These are phyloP conservation scores for Epichloe gansuensis DNA, from an alignment of 2,329 filamentous ascomycete species.

Conservation along the genomic window DNA sequence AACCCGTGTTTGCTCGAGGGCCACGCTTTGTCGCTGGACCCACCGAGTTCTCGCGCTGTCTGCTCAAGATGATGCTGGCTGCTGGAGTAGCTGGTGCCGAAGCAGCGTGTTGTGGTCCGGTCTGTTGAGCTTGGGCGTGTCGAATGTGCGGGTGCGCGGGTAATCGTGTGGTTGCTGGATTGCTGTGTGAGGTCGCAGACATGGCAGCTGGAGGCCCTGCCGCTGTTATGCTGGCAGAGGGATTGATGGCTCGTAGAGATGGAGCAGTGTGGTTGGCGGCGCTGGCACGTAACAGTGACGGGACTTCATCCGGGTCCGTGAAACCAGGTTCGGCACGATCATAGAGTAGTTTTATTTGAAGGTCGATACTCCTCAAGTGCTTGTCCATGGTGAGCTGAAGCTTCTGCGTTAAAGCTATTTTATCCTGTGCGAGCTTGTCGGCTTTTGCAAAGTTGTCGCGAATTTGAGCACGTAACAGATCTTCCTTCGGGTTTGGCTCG, in stretches of 20 bases:
- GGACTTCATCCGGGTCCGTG: conserved; percentile 48
- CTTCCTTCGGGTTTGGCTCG: conserved; percentile 62
- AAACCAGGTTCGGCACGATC: conserved; percentile 50
- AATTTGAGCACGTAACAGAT: conserved; percentile 51
- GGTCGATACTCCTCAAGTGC: conserved; percentile 48
- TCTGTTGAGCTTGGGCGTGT: conserved; percentile 34
- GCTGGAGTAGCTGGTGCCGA: conserved; percentile 49
- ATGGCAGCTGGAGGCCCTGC: conserved; percentile 15
- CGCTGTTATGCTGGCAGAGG: conserved; percentile 23
- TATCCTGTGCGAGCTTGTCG: conserved; percentile 61
- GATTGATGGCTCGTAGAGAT: conserved; percentile 29
- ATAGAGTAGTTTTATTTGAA: conserved; percentile 48
- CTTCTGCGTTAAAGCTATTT: conserved; percentile 56
- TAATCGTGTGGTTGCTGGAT: conserved; percentile 28
- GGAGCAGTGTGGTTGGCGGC: conserved; percentile 36
- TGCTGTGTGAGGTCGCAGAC: conserved; percentile 21
- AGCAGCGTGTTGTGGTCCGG: conserved; percentile 25
- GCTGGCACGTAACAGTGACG: conserved; percentile 47
- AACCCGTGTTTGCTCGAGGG: conserved; percentile 33
- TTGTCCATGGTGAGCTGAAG: conserved; percentile 47
- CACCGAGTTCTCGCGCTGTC: conserved; percentile 46
- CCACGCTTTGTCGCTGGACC: conserved; percentile 45
- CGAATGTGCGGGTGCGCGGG: conserved; percentile 34
- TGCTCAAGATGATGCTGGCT: conserved; percentile 44
- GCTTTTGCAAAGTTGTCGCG: conserved; percentile 54